Evolutionary conservation across 2,329 filamentous ascomycete genomes (phyloP), one percentile per base, ranked within the genome.

Genomic region (Claviceps capensis): DNA sequence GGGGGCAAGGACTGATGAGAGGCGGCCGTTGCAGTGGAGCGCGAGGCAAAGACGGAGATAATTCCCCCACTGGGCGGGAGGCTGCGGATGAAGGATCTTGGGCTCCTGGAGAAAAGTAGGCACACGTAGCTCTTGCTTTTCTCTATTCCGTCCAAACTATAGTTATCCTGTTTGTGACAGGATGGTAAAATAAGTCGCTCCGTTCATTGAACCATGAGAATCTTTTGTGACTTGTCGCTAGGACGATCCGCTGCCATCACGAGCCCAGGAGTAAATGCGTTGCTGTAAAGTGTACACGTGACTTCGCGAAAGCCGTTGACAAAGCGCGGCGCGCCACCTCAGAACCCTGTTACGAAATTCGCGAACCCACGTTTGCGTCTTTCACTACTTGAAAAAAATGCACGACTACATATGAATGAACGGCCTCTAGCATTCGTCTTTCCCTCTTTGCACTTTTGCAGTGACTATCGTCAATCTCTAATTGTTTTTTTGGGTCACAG

Each of bases 401-500:
- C 30, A 26, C 22, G 16, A 44, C 11, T 11, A 5, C 37, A 40
- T 40, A 17, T 11, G n/a, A 45, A 16, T n/a, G 11, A 46, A 34
- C 13, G 14, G 44, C 44, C 16, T 16, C n/a, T 22, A 37, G 47
- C 19, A 17, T 22, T 30, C 17, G 37, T 13, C n/a, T 41, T 38
- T 36, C 14, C 22, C 11, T 11, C 22, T 34, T 22, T 47, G 17
- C 46, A 22, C 37, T 45, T 26, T 14, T 14, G 23, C 42, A 30
- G 26, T 30, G 26, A 30, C 7, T 8, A 2, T 9, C 8, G 26
- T 38, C 19, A 34, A 17, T 50, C 40, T 38, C 5, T 42, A 11
- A 19, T 16, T 22, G 9, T 42, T 13, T 16, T 43, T 7, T 53
- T 43, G 22, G 17, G 55, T 50, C 45, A 67, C 67, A 64, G 60